Evolutionary conservation across 148 eudicot genomes (phyloP).

Genomic region (Amaranthus cruentus): DNA sequence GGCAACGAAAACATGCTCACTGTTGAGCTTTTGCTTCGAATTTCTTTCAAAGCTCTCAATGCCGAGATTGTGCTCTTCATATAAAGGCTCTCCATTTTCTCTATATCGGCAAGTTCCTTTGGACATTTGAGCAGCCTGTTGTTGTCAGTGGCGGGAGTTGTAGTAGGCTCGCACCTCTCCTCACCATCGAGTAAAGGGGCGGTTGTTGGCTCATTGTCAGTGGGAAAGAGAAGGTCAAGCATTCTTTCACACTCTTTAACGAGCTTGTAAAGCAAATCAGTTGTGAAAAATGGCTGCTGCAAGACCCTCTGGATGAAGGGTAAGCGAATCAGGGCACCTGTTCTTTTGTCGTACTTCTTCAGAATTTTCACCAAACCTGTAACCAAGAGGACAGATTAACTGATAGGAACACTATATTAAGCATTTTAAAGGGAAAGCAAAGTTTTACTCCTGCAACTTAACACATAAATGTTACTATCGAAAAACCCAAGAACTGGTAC

Average conservation of each 20-base stretch:
- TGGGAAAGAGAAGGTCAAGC: slow-evolving; percentile 60
- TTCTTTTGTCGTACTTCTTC: slow-evolving; percentile 86
- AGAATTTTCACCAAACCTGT: slow-evolving; percentile 85
- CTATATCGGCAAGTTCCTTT: slow-evolving; percentile 66
- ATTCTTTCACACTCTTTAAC: slow-evolving; percentile 81
- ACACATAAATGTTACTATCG: no score
- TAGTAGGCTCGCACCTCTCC: slow-evolving; percentile 31
- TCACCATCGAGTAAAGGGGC: slow-evolving; percentile 22
- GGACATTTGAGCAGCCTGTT: slow-evolving; percentile 37
- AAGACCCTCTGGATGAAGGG: slow-evolving; percentile 88
- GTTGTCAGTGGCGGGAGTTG: slow-evolving; percentile 16
- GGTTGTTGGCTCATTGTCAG: slow-evolving; percentile 33
- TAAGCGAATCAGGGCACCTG: slow-evolving; percentile 72
- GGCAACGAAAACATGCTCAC: slow-evolving; percentile 80
- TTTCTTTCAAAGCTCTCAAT: slow-evolving; percentile 57
- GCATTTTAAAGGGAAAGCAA: background rate
- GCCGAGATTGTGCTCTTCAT: slow-evolving; percentile 83
- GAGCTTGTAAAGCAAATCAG: slow-evolving; percentile 69
- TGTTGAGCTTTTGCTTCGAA: slow-evolving; percentile 78
- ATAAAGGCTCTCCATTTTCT: slow-evolving; percentile 68
- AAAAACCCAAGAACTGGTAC: no score
- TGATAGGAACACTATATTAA: background rate
- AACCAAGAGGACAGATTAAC: background rate
- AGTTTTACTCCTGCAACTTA: no score
- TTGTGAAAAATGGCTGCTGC: slow-evolving; percentile 87